Percentiles rank a stretch among this genome's conserved stretches.
phyloP scores from a whole-genome alignment of 768 basidiomycete species.

The Hypholoma fasciculare region DNA sequence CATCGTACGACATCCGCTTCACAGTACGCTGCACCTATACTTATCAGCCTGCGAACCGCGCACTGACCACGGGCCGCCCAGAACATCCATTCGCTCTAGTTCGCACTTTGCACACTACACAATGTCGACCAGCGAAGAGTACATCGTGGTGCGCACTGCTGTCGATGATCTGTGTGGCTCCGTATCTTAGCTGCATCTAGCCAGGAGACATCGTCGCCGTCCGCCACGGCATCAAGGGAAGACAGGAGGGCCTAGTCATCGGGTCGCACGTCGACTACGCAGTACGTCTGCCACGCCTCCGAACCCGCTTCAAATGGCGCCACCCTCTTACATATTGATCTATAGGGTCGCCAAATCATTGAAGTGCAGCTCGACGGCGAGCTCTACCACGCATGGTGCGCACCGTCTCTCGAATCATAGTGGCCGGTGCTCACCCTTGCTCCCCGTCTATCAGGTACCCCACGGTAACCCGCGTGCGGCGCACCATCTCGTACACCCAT shows the following conservation, averaged over 20 bases:
- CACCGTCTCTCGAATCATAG: not conserved
- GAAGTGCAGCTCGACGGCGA: constrained; percentile 80
- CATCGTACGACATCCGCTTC: not conserved
- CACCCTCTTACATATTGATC: constrained; percentile 1
- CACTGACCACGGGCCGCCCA: no score
- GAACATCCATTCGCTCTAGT: not conserved
- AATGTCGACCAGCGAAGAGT: constrained; percentile 3
- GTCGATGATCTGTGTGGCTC: not conserved
- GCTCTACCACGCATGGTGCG: constrained; percentile 68
- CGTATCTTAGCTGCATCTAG: constrained; percentile 29
- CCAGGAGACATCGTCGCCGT: constrained; percentile 84
- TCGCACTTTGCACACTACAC: not conserved
- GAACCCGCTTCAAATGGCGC: not conserved
- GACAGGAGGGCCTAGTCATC: constrained; percentile 78
- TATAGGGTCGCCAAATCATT: constrained; percentile 77
- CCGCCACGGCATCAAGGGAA: constrained; percentile 59
- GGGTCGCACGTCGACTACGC: constrained; percentile 71
- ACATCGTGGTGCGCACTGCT: not conserved
- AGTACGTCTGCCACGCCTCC: constrained; percentile 41
- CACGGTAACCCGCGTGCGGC: constrained; percentile 74
- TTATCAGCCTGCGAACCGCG: not conserved
- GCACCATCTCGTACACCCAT: constrained; percentile 64
- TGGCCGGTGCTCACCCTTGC: not conserved
- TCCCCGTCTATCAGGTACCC: constrained; percentile 53
- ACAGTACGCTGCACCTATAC: not conserved